Evolutionary conservation across 2,329 filamentous ascomycete genomes (phyloP).

Genomic region (Colletotrichum spinosum): DNA sequence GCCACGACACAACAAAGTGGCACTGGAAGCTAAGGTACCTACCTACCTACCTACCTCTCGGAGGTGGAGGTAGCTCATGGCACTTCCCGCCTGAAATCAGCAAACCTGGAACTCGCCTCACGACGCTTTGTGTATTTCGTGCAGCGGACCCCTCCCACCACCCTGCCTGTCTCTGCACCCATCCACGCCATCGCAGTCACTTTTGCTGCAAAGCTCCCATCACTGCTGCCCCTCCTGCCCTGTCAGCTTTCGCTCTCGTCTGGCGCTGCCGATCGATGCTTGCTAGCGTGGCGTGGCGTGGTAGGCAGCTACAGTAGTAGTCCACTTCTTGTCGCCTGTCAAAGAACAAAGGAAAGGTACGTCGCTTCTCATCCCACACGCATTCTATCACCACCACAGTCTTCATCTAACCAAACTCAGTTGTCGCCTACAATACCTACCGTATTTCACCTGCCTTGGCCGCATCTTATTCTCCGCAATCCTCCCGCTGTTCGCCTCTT

Average conservation of each 20-base stretch:
- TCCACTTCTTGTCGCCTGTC: slow-evolving; percentile 1
- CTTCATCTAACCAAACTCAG: slow-evolving; percentile 3
- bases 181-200: too few relatives aligned
- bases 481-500: not conserved
- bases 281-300: not conserved
- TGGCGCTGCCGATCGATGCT: slow-evolving; percentile 10
- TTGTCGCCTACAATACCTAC: slow-evolving; percentile 4
- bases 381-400: not conserved
- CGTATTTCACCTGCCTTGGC: slow-evolving; percentile 7
- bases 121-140: not conserved
- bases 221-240: not conserved
- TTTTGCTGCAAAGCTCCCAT: too few relatives aligned
- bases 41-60: too few relatives aligned
- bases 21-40: too few relatives aligned
- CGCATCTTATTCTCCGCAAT: slow-evolving; percentile 26
- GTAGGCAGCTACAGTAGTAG: too few relatives aligned
- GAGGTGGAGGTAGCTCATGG: too few relatives aligned
- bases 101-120: too few relatives aligned
- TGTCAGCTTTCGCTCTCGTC: not conserved
- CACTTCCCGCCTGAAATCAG: not conserved
- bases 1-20: too few relatives aligned
- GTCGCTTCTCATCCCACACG: slow-evolving; percentile 3
- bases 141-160: too few relatives aligned
- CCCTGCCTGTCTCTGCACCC: too few relatives aligned
- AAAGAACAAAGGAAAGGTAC: slow-evolving; percentile 9